Evolutionary conservation across 176 grass and related monocot genomes (phyloP).

Genomic region (Saccharum officinarum): DNA sequence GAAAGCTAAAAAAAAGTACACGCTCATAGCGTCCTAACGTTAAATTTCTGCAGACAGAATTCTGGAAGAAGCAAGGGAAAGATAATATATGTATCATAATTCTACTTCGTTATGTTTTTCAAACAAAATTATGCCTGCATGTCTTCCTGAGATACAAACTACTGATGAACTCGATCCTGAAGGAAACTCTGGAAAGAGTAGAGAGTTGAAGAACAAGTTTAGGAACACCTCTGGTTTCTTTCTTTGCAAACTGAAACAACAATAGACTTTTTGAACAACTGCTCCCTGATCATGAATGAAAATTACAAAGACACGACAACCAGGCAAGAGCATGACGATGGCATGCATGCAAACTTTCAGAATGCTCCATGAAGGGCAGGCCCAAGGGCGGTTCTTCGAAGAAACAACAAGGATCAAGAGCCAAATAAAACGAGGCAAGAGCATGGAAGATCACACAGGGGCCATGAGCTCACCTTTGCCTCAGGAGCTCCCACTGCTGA

Average conservation of each 20-base stretch:
- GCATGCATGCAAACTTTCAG: not conserved
- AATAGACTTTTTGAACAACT: not conserved
- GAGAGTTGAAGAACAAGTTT: not conserved
- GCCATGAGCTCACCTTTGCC: conserved; percentile 43
- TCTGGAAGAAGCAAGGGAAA: conserved; percentile 4
- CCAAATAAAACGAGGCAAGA: not conserved
- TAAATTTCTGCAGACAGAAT: not conserved
- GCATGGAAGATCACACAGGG: conserved; percentile 25
- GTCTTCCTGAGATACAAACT: not conserved
- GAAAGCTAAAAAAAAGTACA: conserved; percentile 6
- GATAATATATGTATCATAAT: not conserved
- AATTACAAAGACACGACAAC: not conserved
- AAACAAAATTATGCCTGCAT: not conserved
- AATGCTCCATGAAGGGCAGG: conserved; percentile 11
- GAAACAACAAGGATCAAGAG: conserved; percentile 16
- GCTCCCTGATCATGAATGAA: not conserved
- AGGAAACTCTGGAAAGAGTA: conserved; percentile 1
- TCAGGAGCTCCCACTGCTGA: not conserved
- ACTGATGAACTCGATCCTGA: not conserved
- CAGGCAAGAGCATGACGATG: not conserved
- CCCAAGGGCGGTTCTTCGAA: not conserved
- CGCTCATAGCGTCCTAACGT: not conserved
- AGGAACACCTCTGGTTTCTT: not conserved
- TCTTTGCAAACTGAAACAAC: conserved; percentile 2
- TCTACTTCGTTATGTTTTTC: not conserved